Base-by-base conservation (phyloP, 768 basidiomycete species). In the Pisolithus marmoratus region DNA sequence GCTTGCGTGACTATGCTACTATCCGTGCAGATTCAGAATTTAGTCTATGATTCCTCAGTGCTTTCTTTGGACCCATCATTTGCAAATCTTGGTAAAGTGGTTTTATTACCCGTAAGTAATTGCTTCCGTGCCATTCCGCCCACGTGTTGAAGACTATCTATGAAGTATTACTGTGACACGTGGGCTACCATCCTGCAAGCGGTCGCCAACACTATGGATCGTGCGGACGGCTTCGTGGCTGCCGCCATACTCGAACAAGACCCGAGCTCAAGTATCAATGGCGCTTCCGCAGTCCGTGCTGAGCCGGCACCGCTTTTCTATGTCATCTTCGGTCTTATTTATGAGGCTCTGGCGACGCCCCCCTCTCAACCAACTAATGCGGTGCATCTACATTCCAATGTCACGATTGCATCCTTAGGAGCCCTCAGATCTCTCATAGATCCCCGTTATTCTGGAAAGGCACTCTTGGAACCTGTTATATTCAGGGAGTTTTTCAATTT, bases 401-500 rank as follows among this genome's bases (percentile, higher is more conserved):
- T 81, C 7, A 72, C 83, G 9, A 65, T 81, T 2, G 81, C 90
- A 7, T 78, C 83, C 4, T 76, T 96, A 11, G 81, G 84, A 61
- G 84, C 91, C 0, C 73, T 97, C 22, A 86, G 86, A 59, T 85
- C 75, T 48, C 75, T 98, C n/a, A 84, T 96, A 4, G 73, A 78
- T 26, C 85, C 86, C 0, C 82, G 87, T 54, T 90, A 91, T 61
- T 80, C 86, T 2, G 95, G 95, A 1, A 80, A 78, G 26, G 89
- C 86, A 0, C 78, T 97, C 31, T 74, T 88, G 52, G 87, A 94
- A 37, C 84, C 86, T 2, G 77, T 83, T 0, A 81, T 91, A 24
- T 95, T 95, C 62, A 90, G 93, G 44, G 95, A 99, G 68, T 83
- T 98, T 41, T 81, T 87, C 58, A 85, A 85, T 44, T 72, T 97